Evolutionary conservation across 2,329 filamentous ascomycete genomes (phyloP).

Genomic region (Plectosphaerella cucumerina): DNA sequence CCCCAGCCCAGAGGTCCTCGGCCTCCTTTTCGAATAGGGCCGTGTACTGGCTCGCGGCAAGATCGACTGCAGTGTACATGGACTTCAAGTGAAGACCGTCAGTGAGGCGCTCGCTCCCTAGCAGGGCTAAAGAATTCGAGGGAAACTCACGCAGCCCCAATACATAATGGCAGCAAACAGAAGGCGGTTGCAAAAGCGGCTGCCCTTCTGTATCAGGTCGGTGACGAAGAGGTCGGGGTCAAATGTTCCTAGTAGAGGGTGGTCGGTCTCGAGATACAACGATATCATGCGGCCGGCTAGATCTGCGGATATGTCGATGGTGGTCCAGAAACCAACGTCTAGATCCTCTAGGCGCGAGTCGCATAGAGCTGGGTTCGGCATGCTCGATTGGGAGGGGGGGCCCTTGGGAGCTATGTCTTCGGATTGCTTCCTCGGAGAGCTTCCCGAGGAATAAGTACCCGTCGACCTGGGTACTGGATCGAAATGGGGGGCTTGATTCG

Average conservation of each 20-base stretch:
- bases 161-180: conserved; percentile 29
- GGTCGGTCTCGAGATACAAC: conserved; percentile 30
- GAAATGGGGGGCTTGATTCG: background rate
- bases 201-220: conserved; percentile 20
- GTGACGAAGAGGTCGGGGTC: conserved; percentile 26
- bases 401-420: too few species aligned
- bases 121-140: background rate
- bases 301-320: conserved; percentile 21
- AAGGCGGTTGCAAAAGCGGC: conserved; percentile 25
- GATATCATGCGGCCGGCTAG: conserved; percentile 28
- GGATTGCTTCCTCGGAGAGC: too few species aligned
- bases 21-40: conserved; percentile 20
- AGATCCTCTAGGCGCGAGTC: conserved; percentile 23
- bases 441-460: too few species aligned
- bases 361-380: conserved; percentile 11
- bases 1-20: conserved; percentile 17
- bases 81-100: conserved; percentile 17
- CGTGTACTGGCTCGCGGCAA: conserved; percentile 11
- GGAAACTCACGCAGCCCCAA: conserved; percentile 26
- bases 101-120: background rate
- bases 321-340: conserved; percentile 28
- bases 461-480: background rate
- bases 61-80: conserved; percentile 28
- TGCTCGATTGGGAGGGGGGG: background rate
- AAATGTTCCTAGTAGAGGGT: conserved; percentile 31